Evolutionary conservation across 805 yeast species (phyloP), one percentile per base, ranked within the genome.

Genomic region (Candida ficus): DNA sequence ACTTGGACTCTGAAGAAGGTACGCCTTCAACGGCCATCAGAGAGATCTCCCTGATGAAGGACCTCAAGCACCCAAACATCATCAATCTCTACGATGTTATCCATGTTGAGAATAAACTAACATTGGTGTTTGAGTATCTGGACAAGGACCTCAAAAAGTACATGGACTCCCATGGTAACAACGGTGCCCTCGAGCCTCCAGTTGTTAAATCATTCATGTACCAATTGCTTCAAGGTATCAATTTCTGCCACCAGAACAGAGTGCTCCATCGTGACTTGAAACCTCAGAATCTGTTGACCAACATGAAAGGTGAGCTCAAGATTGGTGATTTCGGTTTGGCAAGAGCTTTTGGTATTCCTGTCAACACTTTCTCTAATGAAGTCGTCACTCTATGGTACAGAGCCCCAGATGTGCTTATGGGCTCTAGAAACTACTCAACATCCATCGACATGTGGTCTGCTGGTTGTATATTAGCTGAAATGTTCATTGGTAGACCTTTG

Each of bases 361-460:
- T 93, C 47, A 89, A 95, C 66, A 93, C 99, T 0, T 93, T 90
- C 58, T 87, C 96, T 17, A 93, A 91, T 63, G 99, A 93, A 62
- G 98, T 93, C 39, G 99, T 93, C 33, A 93, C 99, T 0, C 68
- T 93, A 48, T 93, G 99, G 99, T 91, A 91, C 64, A 76, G 99
- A 49, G 96, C 98, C 0, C 99, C 99, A 0, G 99, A 91, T 60
- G 98, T 93, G 23, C 68, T 93, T 38, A 72, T 93, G 57, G 99
- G 99, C 3, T 88, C 96, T 3, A 78, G 96, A 53, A 91, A 95
- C 42, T 93, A 93, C 64, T 85, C 96, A 34, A 93, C 99, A 0
- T 90, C 96, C 8, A 95, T 93, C 45, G 99, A 93, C 60, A 87
- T 93, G 67, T 93, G 99, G 99, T 88, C 96, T 14, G 95, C 96